Percentiles rank a stretch among this genome's conserved stretches.
These are phyloP conservation scores for Aspergillus thermomutatus DNA, from an alignment of 2,329 filamentous ascomycete genomes.

Conservation along the genomic window DNA sequence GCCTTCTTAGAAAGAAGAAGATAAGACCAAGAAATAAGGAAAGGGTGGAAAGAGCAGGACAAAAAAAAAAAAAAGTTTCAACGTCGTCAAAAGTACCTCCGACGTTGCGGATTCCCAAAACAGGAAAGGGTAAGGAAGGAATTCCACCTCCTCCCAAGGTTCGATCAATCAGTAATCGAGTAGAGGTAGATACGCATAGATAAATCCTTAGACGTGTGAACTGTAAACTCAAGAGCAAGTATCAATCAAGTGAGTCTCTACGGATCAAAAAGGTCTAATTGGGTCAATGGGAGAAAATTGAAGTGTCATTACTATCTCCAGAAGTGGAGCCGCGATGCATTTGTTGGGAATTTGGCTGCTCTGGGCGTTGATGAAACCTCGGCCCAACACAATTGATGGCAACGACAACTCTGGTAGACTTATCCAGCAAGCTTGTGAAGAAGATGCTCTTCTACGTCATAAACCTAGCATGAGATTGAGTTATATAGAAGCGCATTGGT, in stretches of 20 bases:
- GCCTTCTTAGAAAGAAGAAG: not conserved
- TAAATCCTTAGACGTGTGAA: not conserved
- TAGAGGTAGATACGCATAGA: not conserved
- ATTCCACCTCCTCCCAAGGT: not conserved
- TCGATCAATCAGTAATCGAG: not conserved
- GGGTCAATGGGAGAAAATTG: constrained; percentile 2
- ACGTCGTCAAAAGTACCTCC: not conserved
- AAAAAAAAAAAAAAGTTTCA: not conserved
- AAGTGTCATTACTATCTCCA: not conserved
- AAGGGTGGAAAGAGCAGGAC: not conserved
- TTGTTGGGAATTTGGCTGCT: constrained; percentile 12
- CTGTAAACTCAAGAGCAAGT: not conserved
- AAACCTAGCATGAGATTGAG: not conserved
- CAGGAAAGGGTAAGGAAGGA: not conserved
- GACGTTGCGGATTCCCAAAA: not conserved
- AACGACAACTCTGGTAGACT: constrained; percentile 25
- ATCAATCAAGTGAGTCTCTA: not conserved
- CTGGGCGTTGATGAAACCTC: constrained; percentile 1
- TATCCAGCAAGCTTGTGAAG: not conserved
- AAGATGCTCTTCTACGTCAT: not conserved
- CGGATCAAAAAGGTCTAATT: not conserved
- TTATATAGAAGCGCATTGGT: not conserved
- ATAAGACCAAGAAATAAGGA: constrained; percentile 2
- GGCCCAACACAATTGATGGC: constrained; percentile 8
- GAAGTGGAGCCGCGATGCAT: constrained; percentile 10